Evolutionary conservation across 2,329 filamentous ascomycete species (phyloP).

Genomic region (Penicillium freii): DNA sequence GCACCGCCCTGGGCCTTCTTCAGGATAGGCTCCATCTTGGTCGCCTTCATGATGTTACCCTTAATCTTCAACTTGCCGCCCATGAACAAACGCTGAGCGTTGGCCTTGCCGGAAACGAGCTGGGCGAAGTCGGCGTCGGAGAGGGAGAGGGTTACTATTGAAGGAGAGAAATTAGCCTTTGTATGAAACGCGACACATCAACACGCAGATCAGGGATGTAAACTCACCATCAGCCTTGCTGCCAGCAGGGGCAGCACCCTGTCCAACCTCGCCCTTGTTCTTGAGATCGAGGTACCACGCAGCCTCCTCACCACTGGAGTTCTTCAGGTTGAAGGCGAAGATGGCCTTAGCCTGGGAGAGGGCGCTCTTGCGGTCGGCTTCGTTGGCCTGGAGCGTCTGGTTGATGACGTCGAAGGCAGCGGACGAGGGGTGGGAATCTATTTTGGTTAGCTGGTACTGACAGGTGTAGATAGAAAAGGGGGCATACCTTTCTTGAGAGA

Average conservation of each 20-base stretch:
- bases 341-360: conserved; percentile 84
- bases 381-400: conserved; percentile 63
- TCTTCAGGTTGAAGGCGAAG: conserved; percentile 92
- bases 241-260: conserved; percentile 65
- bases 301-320: conserved; percentile 72
- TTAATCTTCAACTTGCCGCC: conserved; percentile 97
- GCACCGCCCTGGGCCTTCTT: conserved; percentile 82
- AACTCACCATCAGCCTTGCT: conserved; percentile 77
- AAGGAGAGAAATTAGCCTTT: conserved; percentile 6
- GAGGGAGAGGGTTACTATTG: conserved; percentile 75
- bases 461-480: background rate
- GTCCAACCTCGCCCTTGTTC: conserved; percentile 76
- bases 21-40: conserved; percentile 89
- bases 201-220: background rate
- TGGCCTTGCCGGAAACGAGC: conserved; percentile 81
- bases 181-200: background rate
- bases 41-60: conserved; percentile 97
- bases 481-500: conserved; percentile 68
- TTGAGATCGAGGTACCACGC: conserved; percentile 97
- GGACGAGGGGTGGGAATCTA: conserved; percentile 84
- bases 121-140: conserved; percentile 83
- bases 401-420: conserved; percentile 88
- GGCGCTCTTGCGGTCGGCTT: conserved; percentile 77
- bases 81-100: conserved; percentile 96
- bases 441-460: background rate